These are phyloP conservation scores for Cladophialophora carrionii DNA, from an alignment of 2,329 filamentous ascomycete species.

Conservation along the genomic window DNA sequence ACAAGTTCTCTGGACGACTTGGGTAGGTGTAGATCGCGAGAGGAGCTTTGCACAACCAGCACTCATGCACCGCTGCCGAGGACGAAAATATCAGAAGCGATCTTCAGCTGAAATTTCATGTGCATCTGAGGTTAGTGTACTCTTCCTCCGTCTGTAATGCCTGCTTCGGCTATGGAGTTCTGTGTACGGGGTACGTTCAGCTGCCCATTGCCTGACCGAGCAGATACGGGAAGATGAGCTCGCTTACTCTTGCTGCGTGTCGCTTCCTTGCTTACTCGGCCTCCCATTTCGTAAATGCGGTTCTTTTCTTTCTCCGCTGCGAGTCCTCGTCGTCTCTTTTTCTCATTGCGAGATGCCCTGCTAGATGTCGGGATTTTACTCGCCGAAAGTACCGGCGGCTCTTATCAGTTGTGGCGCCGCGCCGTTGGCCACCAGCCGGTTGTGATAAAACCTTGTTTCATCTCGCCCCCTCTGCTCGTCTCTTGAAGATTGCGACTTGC, in stretches of 20 bases:
- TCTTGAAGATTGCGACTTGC: conserved; percentile 9
- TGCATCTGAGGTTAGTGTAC: neutral
- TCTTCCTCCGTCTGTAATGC: neutral
- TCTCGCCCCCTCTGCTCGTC: conserved; percentile 18
- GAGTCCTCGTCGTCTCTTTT: neutral
- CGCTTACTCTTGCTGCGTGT: conserved; percentile 2
- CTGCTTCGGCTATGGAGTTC: neutral
- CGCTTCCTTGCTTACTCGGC: neutral
- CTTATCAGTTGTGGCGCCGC: conserved; percentile 20
- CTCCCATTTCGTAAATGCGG: neutral
- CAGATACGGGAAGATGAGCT: neutral
- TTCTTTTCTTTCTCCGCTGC: neutral
- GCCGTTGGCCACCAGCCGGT: conserved; percentile 9
- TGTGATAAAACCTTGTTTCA: conserved; percentile 20
- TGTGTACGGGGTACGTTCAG: too few species aligned
- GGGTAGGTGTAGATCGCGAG: neutral
- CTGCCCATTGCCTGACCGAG: neutral
- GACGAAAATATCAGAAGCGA: neutral
- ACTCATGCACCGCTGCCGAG: neutral
- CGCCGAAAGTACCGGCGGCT: conserved; percentile 5
- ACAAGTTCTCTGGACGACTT: neutral
- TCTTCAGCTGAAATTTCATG: neutral
- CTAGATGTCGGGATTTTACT: neutral
- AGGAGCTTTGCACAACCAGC: neutral
- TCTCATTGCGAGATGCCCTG: neutral